Base-by-base conservation (phyloP, 192 early-diverging fungal species). In the Podila minutissima region DNA sequence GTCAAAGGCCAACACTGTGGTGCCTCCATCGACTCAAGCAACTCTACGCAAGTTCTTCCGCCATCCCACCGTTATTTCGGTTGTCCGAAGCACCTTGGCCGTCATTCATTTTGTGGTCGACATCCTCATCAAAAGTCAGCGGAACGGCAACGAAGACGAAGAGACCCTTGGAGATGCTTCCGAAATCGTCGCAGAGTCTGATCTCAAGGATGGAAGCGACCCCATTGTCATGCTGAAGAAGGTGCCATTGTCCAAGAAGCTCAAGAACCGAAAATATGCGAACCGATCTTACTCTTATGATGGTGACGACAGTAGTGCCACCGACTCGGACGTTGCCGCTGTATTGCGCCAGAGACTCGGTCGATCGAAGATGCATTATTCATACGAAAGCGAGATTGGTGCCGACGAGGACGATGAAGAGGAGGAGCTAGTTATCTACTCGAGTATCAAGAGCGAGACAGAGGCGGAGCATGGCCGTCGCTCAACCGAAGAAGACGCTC, bases 51-150 rank as follows among this genome's bases (percentile, higher is more conserved):
- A 67, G 24, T 82, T 84, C 70, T 74, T 75, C 46, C 74, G 74
- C 28, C 72, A 76, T 33, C 76, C 75, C 32, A 67, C 74, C 13
- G 76, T 84, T 5, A 77, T 85, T 49, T 82, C 84, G 49, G 64
- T 77, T 64, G 71, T 85, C 29, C 41, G 79, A 55, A 82, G 65
- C 29, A 66, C 73, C 1, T 68, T 85, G 15, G 67, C 82, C 8
- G 69, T 82, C 5, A 82, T 85, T 68, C 72, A 85, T 49, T 78
- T 85, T 38, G 61, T 79, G 46, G 71, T 79, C 59, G 84, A 85
- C n/a, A 82, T 85, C 31, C 62, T 85, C 24, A 75, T 85, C 59
- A 82, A 82, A 58, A 78, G 74, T 74, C 74, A 78, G 55, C 70
- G 84, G 22, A 85, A 85, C 51, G 84, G 84, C 37, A 85, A 82